Evolutionary conservation across 805 yeast genomes (phyloP), one percentile per base, ranked within the genome.

Genomic region (Saccharomycopsis guyanensis): DNA sequence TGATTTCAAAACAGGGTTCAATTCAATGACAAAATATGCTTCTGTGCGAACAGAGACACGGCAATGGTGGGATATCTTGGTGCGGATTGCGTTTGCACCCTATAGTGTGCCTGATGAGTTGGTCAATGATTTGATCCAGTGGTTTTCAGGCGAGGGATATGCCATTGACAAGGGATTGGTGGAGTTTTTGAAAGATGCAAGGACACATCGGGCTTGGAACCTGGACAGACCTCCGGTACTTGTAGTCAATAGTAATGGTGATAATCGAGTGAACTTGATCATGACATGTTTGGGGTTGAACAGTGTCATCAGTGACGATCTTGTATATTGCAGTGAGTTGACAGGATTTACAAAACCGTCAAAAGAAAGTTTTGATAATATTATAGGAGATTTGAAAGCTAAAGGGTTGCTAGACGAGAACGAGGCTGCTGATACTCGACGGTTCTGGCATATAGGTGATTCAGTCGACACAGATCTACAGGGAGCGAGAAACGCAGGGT

Each of bases 401-500:
- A 58, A 55, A 8, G 43, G 56, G 35, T 58, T 59, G 3, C 47
- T 56, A 10, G 38, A 58, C 3, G n/a, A 51, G 1, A 24, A 40
- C 2, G 51, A 43, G 20, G n/a, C 36, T 2, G 45, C 53, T 56
- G 12, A 47, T 62, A 43, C 49, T 57, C 25, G 41, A 46, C 7
- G 51, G 55, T 10, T 59, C 41, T 81, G 84, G 85, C 91, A 82
- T 57, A 62, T 81, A 40, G 91, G 91, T 0, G 89, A 82, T 56
- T 77, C 73, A 52, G 59, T 68, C 32, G 61, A 61, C 5, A 75
- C 76, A 42, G 91, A 82, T 57, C 65, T 73, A 46, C 55, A 64
- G 12, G 82, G 79, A 2, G 68, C 80, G 0, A 58, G 64, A 15
- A 58, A 60, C 22, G 70, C 80, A 1, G 88, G 88, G 0, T 75